phyloP scores from a whole-genome alignment of 352 stramenopile species.

The Phytophthora pini region DNA sequence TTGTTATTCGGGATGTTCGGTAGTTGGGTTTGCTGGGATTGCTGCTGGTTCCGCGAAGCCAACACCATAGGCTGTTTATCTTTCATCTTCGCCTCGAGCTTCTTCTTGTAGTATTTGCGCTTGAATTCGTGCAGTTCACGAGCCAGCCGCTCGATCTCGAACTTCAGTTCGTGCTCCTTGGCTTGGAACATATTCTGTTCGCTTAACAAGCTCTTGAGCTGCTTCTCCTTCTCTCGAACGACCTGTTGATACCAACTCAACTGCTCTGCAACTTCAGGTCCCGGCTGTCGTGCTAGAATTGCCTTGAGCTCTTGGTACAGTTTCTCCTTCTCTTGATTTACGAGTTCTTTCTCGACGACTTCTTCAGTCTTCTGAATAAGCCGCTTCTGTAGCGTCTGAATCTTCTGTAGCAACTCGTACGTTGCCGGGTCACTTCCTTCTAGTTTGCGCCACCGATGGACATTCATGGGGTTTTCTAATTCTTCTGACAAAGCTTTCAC shows the following conservation, averaged over 20 bases:
- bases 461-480: conserved; percentile 97
- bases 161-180: conserved; percentile 95
- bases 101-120: conserved; percentile 96
- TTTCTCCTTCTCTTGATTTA: conserved; percentile 97
- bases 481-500: conserved; percentile 96
- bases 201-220: conserved; percentile 96
- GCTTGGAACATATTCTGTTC: conserved; percentile 98
- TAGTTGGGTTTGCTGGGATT: conserved; percentile 39
- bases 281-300: conserved; percentile 92
- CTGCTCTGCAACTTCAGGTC: conserved; percentile 95
- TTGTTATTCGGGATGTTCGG: conserved; percentile 45
- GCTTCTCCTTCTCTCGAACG: conserved; percentile 96
- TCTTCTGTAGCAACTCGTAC: conserved; percentile 97
- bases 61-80: conserved; percentile 55
- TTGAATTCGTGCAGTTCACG: conserved; percentile 95
- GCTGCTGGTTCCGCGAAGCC: conserved; percentile 35
- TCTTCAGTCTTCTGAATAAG: conserved; percentile 97
- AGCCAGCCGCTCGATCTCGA: conserved; percentile 93
- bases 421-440: conserved; percentile 95
- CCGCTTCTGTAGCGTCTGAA: conserved; percentile 95
- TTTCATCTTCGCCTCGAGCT: conserved; percentile 87
- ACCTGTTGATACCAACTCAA: conserved; percentile 95
- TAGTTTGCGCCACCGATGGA: conserved; percentile 97
- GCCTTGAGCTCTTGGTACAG: conserved; percentile 95
- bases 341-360: conserved; percentile 94